These are phyloP conservation scores for Penstemon davidsonii DNA, from an alignment of 257 asterid species.

Conservation along the genomic window DNA sequence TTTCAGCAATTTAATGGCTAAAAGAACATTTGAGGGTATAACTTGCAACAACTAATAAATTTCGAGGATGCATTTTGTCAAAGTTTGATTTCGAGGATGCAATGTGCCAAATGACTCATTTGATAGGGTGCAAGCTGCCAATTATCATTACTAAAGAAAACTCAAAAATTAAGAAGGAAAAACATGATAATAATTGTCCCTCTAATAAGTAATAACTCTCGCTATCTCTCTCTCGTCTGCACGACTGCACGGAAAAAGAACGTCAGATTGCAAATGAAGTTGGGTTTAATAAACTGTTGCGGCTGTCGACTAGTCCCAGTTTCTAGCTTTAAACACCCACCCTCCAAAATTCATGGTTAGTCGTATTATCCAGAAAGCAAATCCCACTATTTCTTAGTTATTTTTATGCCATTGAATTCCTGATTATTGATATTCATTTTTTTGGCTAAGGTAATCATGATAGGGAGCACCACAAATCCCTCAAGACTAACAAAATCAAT, in stretches of 20 bases:
- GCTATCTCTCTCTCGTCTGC: too few relatives aligned
- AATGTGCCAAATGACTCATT: too few relatives aligned
- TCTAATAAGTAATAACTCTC: too few relatives aligned
- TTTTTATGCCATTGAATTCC: neutral
- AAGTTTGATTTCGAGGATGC: too few relatives aligned
- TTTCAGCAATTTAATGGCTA: too few relatives aligned
- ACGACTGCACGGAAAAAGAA: neutral
- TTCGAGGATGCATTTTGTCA: too few relatives aligned
- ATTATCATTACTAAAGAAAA: too few relatives aligned
- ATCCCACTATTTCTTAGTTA: constrained; percentile 6
- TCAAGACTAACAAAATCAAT: constrained; percentile 33
- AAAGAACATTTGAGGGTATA: too few relatives aligned
- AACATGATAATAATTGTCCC: too few relatives aligned
- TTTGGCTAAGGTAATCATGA: constrained; percentile 26
- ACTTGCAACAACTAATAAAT: too few relatives aligned
- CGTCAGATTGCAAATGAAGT: constrained; percentile 36
- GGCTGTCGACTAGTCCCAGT: constrained; percentile 20
- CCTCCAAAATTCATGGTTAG: constrained; percentile 32
- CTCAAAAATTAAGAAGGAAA: too few relatives aligned
- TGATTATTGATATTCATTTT: neutral
- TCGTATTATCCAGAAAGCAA: neutral
- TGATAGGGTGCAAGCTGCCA: too few relatives aligned
- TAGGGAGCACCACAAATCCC: constrained; percentile 29
- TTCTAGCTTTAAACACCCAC: constrained; percentile 32
- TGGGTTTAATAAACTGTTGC: constrained; percentile 31